These are phyloP conservation scores for Pichia sp. DNA, from an alignment of 1,139 yeast species.

Conservation along the genomic window DNA sequence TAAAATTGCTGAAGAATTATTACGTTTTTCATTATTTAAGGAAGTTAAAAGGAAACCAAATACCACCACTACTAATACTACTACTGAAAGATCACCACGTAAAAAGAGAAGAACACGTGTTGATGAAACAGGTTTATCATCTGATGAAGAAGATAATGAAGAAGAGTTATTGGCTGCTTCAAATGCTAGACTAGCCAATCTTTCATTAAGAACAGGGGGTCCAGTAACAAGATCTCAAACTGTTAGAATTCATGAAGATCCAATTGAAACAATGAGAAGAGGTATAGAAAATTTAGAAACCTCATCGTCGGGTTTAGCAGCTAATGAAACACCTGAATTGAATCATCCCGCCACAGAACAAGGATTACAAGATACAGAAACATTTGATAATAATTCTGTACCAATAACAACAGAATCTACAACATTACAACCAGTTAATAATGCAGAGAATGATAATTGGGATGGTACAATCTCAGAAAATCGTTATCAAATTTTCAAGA, in stretches of 20 bases:
- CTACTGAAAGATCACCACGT: conserved; percentile 20
- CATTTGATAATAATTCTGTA: neutral
- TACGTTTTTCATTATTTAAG: conserved; percentile 80
- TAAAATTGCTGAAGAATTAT: conserved; percentile 73
- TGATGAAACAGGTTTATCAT: conserved; percentile 11
- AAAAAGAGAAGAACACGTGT: conserved; percentile 26
- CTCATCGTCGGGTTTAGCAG: conserved; percentile 4
- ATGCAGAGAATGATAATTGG: conserved; percentile 16
- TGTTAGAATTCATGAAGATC: conserved; percentile 22
- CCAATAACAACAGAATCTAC: neutral
- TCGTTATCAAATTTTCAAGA: conserved; percentile 28
- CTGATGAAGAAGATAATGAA: conserved; percentile 16
- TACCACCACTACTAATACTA: conserved; percentile 4
- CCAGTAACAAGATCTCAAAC: conserved; percentile 11
- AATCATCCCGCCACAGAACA: neutral
- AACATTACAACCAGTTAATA: conserved; percentile 24
- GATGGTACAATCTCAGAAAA: conserved; percentile 26
- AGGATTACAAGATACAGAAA: neutral
- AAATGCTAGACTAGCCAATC: neutral
- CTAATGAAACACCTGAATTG: neutral
- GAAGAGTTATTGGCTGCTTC: neutral
- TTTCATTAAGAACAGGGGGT: neutral
- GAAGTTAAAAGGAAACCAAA: conserved; percentile 41
- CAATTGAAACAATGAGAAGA: conserved; percentile 21
- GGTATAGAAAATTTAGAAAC: conserved; percentile 21